These are phyloP conservation scores for Neonectria sp. DNA, from an alignment of 2,329 filamentous ascomycete genomes.

Conservation along the genomic window DNA sequence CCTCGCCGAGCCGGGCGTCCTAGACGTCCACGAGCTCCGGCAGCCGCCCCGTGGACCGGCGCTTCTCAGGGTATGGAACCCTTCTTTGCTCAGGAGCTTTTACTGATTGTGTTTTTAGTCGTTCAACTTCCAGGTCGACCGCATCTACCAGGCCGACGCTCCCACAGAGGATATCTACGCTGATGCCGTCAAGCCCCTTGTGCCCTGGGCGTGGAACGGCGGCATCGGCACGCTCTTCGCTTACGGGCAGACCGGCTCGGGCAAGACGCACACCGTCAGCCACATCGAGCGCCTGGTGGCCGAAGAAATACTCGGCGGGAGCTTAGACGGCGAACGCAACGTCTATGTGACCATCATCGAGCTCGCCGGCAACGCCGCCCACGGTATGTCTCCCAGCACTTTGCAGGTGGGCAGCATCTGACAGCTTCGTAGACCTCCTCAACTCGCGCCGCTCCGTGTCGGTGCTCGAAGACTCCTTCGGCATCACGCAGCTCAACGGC, in stretches of 20 bases:
- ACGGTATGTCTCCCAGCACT: constrained; percentile 37
- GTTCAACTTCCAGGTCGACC: constrained; percentile 53
- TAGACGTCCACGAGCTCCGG: constrained; percentile 58
- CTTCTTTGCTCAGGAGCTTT: not conserved
- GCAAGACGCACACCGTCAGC: constrained; percentile 63
- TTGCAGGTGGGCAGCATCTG: not conserved
- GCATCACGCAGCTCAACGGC: constrained; percentile 60
- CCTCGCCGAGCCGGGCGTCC: constrained; percentile 31
- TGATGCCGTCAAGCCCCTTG: constrained; percentile 56
- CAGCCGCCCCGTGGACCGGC: constrained; percentile 51
- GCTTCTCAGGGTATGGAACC: constrained; percentile 47
- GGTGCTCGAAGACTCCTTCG: constrained; percentile 62
- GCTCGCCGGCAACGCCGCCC: constrained; percentile 55
- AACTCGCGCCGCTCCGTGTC: constrained; percentile 58
- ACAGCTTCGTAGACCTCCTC: constrained; percentile 54
- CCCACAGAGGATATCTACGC: constrained; percentile 59
- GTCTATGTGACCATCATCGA: constrained; percentile 57
- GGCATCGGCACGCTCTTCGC: constrained; percentile 65
- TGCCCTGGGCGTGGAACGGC: constrained; percentile 63
- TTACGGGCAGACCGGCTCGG: constrained; percentile 65
- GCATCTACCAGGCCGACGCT: constrained; percentile 52
- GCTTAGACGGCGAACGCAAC: constrained; percentile 45
- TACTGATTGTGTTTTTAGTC: constrained; percentile 45
- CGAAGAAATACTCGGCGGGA: constrained; percentile 50
- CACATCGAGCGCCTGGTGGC: constrained; percentile 59